Evolutionary conservation across 2,329 filamentous ascomycete genomes (phyloP), one percentile per base, ranked within the genome.

Genomic region (Knoxdaviesia capensis): DNA sequence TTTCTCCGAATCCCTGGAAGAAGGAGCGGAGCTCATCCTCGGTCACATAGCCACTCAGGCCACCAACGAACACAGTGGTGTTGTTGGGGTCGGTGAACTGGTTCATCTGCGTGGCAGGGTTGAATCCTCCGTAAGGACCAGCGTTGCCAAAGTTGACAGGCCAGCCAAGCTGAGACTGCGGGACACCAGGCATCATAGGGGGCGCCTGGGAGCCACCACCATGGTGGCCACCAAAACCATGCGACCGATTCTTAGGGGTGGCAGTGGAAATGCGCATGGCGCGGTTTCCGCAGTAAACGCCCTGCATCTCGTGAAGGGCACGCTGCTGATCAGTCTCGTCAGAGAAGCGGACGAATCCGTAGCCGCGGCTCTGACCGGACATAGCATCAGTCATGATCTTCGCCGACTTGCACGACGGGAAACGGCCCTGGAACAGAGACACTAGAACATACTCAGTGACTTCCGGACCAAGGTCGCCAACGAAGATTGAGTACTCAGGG

Each of bases 361-460:
- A 98, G 44, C 90, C 90, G 48, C 90, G 86, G 48, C 87, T 94
- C 74, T 96, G 88, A 52, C 90, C 90, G 48, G 82, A 93, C 63
- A 96, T 90, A 47, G 90, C 88, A 56, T 98, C 90, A 46, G 88
- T 94, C 90, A 98, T 98, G 63, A 98, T 98, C 73, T 98, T 98
- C 55, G 90, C 90, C 34, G 86, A 94, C 69, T 96, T 96, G 82
- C 88, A 96, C 6, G 86, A 93, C 1, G 82, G 81, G 69, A 93
- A 98, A 47, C 88, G 85, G 56, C 78, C 80, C 65, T 96, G 88
- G 74, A 98, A 98, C 41, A 98, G 78, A 30, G 87, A 93, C 42
- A 96, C 88, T 46, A 98, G 70, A 44, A 96, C 88, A 55, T 93
- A 96, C 66, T 98, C 90, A 61, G 94, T 98, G 52, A 98, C 90